Evolutionary conservation across 192 early-diverging fungal species (phyloP).

Genomic region (Chytriomyces sp.): DNA sequence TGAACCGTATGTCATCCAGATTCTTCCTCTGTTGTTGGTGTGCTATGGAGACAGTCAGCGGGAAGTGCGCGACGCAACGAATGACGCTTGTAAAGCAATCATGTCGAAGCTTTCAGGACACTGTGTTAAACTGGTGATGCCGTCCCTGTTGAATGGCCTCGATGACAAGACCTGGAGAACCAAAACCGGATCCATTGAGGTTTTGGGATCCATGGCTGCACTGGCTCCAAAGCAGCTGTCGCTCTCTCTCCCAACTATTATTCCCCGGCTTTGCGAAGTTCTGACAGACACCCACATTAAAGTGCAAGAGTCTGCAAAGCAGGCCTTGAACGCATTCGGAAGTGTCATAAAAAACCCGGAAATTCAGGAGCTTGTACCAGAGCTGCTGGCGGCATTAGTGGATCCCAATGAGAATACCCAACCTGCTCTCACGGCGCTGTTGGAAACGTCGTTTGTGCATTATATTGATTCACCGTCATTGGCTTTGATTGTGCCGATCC

Average conservation of each 20-base stretch:
- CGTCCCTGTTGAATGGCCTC: conserved; percentile 82
- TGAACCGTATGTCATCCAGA: conserved; percentile 96
- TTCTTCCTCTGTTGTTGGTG: conserved; percentile 83
- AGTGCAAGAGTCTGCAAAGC: conserved; percentile 85
- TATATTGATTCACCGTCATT: conserved; percentile 97
- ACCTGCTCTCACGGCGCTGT: conserved; percentile 78
- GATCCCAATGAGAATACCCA: conserved; percentile 89
- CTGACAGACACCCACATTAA: conserved; percentile 91
- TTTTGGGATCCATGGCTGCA: conserved; percentile 93
- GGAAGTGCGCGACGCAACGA: conserved; percentile 89
- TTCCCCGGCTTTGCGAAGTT: conserved; percentile 90
- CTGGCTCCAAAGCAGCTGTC: conserved; percentile 95
- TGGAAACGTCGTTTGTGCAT: conserved; percentile 96
- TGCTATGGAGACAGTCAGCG: conserved; percentile 84
- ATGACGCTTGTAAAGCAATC: conserved; percentile 86
- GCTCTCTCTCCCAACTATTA: conserved; percentile 84
- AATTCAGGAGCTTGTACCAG: conserved; percentile 89
- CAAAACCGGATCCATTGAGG: conserved; percentile 95
- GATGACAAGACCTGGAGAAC: conserved; percentile 92
- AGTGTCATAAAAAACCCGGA: conserved; percentile 98
- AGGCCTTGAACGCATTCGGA: conserved; percentile 86
- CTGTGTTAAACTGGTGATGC: conserved; percentile 95
- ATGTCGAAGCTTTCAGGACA: conserved; percentile 95
- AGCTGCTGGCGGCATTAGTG: conserved; percentile 80
- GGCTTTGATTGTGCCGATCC: conserved; percentile 92